Conservation (phyloP, 1,139 yeast species). For the Suhomyces maxii region DNA sequence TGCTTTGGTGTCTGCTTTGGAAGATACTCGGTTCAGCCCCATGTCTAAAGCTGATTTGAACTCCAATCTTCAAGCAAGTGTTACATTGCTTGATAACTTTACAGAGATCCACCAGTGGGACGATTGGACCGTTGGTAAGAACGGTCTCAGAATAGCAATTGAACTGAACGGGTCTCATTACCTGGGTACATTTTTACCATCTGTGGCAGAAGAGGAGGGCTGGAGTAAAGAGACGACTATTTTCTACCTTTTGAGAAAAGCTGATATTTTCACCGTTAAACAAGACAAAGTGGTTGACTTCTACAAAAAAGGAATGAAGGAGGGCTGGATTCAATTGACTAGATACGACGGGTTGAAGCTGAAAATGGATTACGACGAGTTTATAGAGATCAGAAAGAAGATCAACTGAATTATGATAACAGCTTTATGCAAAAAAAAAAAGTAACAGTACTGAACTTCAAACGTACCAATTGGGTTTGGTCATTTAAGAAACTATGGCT, state of each 20-base stretch:
- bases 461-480: too few relatives aligned
- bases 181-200: conserved; percentile 86
- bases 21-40: conserved; percentile 77
- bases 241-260: conserved; percentile 67
- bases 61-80: conserved; percentile 41
- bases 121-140: conserved; percentile 81
- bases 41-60: conserved; percentile 57
- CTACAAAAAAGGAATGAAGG: conserved; percentile 30
- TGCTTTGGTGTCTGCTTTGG: conserved; percentile 65
- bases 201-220: conserved; percentile 84
- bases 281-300: conserved; percentile 22
- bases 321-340: conserved; percentile 38
- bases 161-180: conserved; percentile 30
- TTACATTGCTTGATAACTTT: conserved; percentile 68
- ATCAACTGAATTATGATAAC: not conserved
- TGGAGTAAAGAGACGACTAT: conserved; percentile 80
- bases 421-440: too few relatives aligned
- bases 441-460: too few relatives aligned
- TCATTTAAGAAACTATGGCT: too few relatives aligned
- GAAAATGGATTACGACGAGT: conserved; percentile 29
- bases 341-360: conserved; percentile 43
- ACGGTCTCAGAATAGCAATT: conserved; percentile 72
- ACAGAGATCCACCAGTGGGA: conserved; percentile 47
- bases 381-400: conserved; percentile 10
- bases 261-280: conserved; percentile 40